Evolutionary conservation across 495 filamentous ascomycete genomes (phyloP).

Genomic region (Staphylotrichum longicolle): DNA sequence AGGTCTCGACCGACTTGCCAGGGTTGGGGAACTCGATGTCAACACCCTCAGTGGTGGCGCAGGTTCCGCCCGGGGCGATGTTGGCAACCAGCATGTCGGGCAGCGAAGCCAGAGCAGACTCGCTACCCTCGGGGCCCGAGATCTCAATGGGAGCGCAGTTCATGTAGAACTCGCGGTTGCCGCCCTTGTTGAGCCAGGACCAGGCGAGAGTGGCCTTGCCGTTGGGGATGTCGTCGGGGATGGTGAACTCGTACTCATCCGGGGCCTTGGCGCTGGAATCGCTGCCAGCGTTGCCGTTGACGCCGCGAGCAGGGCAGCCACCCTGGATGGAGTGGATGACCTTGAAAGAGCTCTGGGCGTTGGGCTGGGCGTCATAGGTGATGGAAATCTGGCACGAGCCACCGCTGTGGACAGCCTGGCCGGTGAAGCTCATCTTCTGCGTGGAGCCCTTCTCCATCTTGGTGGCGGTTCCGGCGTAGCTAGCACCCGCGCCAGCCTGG

Average conservation of each 20-base stretch:
- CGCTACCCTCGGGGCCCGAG: conserved; percentile 48
- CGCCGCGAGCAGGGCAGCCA: conserved; percentile 64
- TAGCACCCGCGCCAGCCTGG: conserved; percentile 52
- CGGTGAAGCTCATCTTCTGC: conserved; percentile 55
- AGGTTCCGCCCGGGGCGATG: conserved; percentile 50
- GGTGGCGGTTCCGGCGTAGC: conserved; percentile 36
- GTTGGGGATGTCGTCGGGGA: conserved; percentile 56
- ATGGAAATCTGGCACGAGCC: conserved; percentile 85
- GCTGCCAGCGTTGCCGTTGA: conserved; percentile 42
- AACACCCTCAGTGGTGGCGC: conserved; percentile 45
- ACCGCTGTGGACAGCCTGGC: conserved; percentile 72
- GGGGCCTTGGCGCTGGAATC: conserved; percentile 29
- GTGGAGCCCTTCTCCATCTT: conserved; percentile 55
- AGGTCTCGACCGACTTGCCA: conserved; percentile 51
- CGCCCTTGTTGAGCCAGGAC: conserved; percentile 89
- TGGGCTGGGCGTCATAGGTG: conserved; percentile 67
- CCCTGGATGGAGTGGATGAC: conserved; percentile 82
- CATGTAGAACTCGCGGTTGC: conserved; percentile 95
- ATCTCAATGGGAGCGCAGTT: conserved; percentile 79
- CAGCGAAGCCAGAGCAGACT: conserved; percentile 54
- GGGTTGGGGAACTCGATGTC: conserved; percentile 57
- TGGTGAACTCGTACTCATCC: conserved; percentile 52
- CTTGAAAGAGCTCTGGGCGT: conserved; percentile 59
- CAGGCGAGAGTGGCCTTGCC: conserved; percentile 72
- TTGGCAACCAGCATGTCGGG: conserved; percentile 84